phyloP scores from a whole-genome alignment of 2,329 filamentous ascomycete genomes.

The Fusarium pseudocircinatum region DNA sequence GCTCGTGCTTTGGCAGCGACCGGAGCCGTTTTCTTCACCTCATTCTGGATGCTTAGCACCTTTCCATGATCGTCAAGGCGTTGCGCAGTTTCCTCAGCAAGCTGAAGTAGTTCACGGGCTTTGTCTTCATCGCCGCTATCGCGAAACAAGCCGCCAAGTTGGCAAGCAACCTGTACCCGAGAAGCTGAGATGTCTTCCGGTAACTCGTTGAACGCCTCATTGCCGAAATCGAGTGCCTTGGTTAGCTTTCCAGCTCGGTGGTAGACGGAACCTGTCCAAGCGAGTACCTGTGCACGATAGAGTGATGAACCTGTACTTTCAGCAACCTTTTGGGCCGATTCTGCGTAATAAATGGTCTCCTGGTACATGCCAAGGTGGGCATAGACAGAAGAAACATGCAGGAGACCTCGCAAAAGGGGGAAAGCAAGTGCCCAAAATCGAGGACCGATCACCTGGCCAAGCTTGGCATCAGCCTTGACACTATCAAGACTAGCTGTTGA shows the following conservation, averaged over 20 bases:
- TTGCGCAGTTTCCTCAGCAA: slow-evolving; percentile 60
- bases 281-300: slow-evolving; percentile 63
- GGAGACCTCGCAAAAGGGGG: slow-evolving; percentile 75
- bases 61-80: slow-evolving; percentile 44
- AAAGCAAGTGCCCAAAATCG: slow-evolving; percentile 83
- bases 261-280: slow-evolving; percentile 65
- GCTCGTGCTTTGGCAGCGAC: slow-evolving; percentile 26
- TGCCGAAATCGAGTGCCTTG: slow-evolving; percentile 65
- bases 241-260: slow-evolving; percentile 67
- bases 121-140: slow-evolving; percentile 57
- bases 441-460: slow-evolving; percentile 54
- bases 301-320: slow-evolving; percentile 71
- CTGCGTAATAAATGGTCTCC: slow-evolving; percentile 87
- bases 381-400: slow-evolving; percentile 81
- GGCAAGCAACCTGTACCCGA: slow-evolving; percentile 59
- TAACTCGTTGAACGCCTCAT: slow-evolving; percentile 63
- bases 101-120: slow-evolving; percentile 55
- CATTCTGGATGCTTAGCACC: slow-evolving; percentile 4
- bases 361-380: slow-evolving; percentile 86
- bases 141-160: slow-evolving; percentile 66
- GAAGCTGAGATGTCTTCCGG: slow-evolving; percentile 52
- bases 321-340: slow-evolving; percentile 83
- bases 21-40: slow-evolving; percentile 21
- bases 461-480: slow-evolving; percentile 37
- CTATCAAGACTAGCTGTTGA: slow-evolving; percentile 44